Base-by-base conservation (phyloP, 495 filamentous ascomycete genomes). In the Hypoxylon crocopeplum region DNA sequence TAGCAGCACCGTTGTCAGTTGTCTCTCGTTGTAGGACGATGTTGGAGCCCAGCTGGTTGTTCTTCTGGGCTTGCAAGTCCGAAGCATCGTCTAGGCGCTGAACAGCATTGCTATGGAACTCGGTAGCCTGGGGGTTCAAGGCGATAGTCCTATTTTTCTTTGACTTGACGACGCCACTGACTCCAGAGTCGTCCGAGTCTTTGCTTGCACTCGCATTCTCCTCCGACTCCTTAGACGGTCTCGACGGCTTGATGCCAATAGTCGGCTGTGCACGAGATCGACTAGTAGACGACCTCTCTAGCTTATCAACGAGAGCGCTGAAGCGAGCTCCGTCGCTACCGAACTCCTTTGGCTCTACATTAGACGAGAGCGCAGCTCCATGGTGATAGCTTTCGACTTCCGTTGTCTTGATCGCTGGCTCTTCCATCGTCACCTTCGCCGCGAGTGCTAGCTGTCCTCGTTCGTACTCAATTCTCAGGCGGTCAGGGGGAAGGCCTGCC, bases 51-150 rank as follows among this genome's bases (percentile, higher is more conserved):
- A n/a, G n/a, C n/a, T n/a, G n/a, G n/a, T n/a, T n/a, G n/a, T n/a
- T n/a, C n/a, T n/a, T n/a, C n/a, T n/a, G n/a, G n/a, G n/a, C n/a
- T n/a, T n/a, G n/a, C n/a, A n/a, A n/a, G n/a, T 29, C 25, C 25
- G 25, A 29, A n/a, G 13, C 44, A n/a, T n/a, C n/a, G n/a, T n/a
- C n/a, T n/a, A n/a, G n/a, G n/a, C n/a, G n/a, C n/a, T n/a, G n/a
- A n/a, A n/a, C 12, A n/a, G 53, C 11, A 12, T 15, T 19, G 25
- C 11, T 44, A n/a, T 32, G 49, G 25, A 69, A 69, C 24, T 69
- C 66, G 6, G 50, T 20, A 8, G 66, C 66, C 27, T 19, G 10
- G 1, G 66, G 66, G 45, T 69, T 69, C 51, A 69, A 20, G 2
- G 36, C 41, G 29, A 41, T 29, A 5, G 44, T 44, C 19, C 44